phyloP scores from a whole-genome alignment of 2,329 filamentous ascomycete genomes.

The Penicillium oxalicum region DNA sequence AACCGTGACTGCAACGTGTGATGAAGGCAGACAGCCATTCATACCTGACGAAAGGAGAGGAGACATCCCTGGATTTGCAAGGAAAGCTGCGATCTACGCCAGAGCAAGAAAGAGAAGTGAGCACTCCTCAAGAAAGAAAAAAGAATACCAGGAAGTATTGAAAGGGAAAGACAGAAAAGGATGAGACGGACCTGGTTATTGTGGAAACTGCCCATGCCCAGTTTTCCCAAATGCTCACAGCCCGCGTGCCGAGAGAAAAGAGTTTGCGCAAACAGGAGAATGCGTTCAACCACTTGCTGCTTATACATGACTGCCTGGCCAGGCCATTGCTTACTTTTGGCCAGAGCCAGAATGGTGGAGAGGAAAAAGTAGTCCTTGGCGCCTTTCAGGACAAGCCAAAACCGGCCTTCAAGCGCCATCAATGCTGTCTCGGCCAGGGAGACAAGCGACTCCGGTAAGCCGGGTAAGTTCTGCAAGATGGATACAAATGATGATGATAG shows the following conservation, averaged over 20 bases:
- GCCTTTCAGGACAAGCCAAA: slow-evolving; percentile 31
- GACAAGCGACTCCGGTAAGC: slow-evolving; percentile 30
- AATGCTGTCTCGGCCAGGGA: slow-evolving; percentile 29
- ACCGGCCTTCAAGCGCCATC: slow-evolving; percentile 26
- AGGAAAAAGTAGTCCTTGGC: slow-evolving; percentile 38
- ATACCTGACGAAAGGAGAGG: too few relatives aligned
- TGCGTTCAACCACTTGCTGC: slow-evolving; percentile 32
- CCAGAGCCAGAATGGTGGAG: slow-evolving; percentile 31
- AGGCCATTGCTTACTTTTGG: slow-evolving; percentile 32
- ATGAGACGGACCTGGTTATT: slow-evolving; percentile 23
- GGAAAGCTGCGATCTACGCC: background rate
- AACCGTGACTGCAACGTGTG: slow-evolving; percentile 6
- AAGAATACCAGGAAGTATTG: too few relatives aligned
- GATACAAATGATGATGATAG: slow-evolving; percentile 14
- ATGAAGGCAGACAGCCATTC: background rate
- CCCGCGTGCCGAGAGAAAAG: slow-evolving; percentile 31
- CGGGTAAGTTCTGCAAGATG: slow-evolving; percentile 24
- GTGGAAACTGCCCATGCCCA: slow-evolving; percentile 28
- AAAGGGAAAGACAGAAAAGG: too few relatives aligned
- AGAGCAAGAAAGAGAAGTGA: background rate
- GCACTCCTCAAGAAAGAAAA: too few relatives aligned
- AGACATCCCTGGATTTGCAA: too few relatives aligned
- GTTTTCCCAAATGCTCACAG: slow-evolving; percentile 27
- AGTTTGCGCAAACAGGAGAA: slow-evolving; percentile 32
- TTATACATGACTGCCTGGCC: slow-evolving; percentile 29